Evolutionary conservation across 2,329 filamentous ascomycete genomes (phyloP), one percentile per base, ranked within the genome.

Genomic region (Calonectria crousiana): DNA sequence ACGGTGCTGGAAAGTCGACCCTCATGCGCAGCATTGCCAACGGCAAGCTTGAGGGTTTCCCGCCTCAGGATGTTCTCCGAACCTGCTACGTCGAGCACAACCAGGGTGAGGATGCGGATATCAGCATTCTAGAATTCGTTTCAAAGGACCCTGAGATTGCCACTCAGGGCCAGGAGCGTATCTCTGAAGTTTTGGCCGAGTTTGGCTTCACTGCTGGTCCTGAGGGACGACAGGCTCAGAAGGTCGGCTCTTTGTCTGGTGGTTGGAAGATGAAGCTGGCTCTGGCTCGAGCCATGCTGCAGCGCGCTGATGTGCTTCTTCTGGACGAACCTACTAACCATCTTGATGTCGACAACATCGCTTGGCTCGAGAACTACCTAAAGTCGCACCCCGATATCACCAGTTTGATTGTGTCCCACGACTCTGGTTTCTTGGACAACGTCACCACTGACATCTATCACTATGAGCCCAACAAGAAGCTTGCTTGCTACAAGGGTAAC

Each of bases 191-290:
- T 75, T 87, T 99, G 75, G 90, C 92, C 65, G 96, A 98, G 84
- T 97, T 99, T 81, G 97, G 97, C 53, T 99, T 99, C 87, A 97
- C 95, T 28, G 87, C 94, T 75, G 96, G 96, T 3, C 95, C 95
- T 0, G 94, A 97, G 78, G 97, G 96, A 74, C 92, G 95, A 74
- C 97, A 98, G 85, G 90, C 93, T 8, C 92, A 98, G 84, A 95
- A 94, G 81, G 97, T 99, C 73, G 97, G 97, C 79, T 98, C 96
- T 26, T 88, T 99, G 44, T 98, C 97, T 53, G 97, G 97, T 87
- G 97, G 97, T 84, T 99, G 97, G 97, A 98, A 98, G 91, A 99
- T 99, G 97, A 99, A 99, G 92, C 89, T 99, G 75, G 97, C 97
- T 78, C 87, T 99, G 85, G 97, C 97, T 67, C 92, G 97, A 81